Base-by-base conservation (phyloP, 179 eudicot species). In the Carnegiea gigantea region DNA sequence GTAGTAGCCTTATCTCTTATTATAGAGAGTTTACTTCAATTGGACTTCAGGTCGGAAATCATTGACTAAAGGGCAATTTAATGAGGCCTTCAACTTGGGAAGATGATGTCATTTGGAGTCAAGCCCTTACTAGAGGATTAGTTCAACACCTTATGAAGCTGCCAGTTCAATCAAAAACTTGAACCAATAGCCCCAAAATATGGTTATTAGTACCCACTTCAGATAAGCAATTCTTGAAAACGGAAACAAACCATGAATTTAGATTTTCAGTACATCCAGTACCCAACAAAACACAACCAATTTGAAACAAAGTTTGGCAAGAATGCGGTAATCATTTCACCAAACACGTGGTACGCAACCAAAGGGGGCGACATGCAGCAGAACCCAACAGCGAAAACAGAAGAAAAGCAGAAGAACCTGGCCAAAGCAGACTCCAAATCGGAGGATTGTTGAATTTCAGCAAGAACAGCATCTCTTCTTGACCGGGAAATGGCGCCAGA, bases 391-490 rank as follows among this genome's bases (percentile, higher is more conserved):
- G 14, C 18, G 2, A 73, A 70, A 68, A 20, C 10, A 30, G 15
- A 53, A 70, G n/a, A 49, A 6, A 38, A 62, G 6, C 12, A 70
- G 51, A 51, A 12, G 21, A 81, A 93, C 98, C 95, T 92, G 49
- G 83, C 72, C 77, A 93, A 90, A 74, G 94, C 91, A 17, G 87
- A 79, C 36, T n/a, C 86, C 85, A 93, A 83, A 65, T 92, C 89
- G 70, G 89, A 54, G 13, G 95, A 88, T 33, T 89, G 67, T 60
- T 89, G 93, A 60, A 93, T 79, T 38, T 90, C 86, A 18, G 38
- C 75, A 79, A 93, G 82, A 73, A 89, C 90, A 82, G 90, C 84
- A 43, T 88, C 87, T 79, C 89, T 89, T 20, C 80, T 75, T 51
- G 80, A 71, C n/a, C 80, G 77, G 60, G 62, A 60, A 75, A 20